Evolutionary conservation across 2,329 filamentous ascomycete genomes (phyloP).

Genomic region (Fusarium ramigenum): DNA sequence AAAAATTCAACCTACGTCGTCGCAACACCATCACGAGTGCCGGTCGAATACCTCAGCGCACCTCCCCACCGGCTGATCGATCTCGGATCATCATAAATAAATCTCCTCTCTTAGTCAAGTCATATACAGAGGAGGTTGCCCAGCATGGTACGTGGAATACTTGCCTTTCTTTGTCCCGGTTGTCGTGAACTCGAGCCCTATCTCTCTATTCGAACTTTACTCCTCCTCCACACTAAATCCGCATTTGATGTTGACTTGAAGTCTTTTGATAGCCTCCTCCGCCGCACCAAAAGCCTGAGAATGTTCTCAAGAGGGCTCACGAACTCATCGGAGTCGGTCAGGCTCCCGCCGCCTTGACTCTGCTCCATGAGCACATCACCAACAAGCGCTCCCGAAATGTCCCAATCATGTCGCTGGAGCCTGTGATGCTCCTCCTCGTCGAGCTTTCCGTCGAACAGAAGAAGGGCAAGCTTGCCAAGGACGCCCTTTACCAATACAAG

Average conservation of each 20-base stretch:
- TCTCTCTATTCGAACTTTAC: constrained; percentile 35
- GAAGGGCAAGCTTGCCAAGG: constrained; percentile 98
- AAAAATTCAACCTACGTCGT: constrained; percentile 53
- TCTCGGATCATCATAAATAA: constrained; percentile 47
- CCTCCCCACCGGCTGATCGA: constrained; percentile 51
- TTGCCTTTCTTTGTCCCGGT: constrained; percentile 24
- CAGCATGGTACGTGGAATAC: constrained; percentile 56
- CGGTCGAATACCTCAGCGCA: constrained; percentile 50
- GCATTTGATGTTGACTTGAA: constrained; percentile 43
- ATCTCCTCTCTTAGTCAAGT: constrained; percentile 51
- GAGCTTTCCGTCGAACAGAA: constrained; percentile 96
- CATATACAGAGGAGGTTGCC: constrained; percentile 60
- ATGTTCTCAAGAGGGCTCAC: constrained; percentile 97
- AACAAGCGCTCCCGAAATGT: constrained; percentile 98
- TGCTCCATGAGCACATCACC: constrained; percentile 99
- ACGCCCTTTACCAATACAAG: constrained; percentile 99
- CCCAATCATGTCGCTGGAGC: constrained; percentile 94
- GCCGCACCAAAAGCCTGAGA: constrained; percentile 97
- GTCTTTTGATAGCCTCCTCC: constrained; percentile 78
- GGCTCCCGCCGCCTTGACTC: constrained; percentile 87
- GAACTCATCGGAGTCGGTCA: constrained; percentile 99
- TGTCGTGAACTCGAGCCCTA: constrained; percentile 21
- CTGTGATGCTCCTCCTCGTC: constrained; percentile 97
- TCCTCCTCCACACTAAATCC: constrained; percentile 42
- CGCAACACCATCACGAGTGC: constrained; percentile 52